phyloP scores from a whole-genome alignment of 257 asterid genomes.

The Paulownia fortunei region DNA sequence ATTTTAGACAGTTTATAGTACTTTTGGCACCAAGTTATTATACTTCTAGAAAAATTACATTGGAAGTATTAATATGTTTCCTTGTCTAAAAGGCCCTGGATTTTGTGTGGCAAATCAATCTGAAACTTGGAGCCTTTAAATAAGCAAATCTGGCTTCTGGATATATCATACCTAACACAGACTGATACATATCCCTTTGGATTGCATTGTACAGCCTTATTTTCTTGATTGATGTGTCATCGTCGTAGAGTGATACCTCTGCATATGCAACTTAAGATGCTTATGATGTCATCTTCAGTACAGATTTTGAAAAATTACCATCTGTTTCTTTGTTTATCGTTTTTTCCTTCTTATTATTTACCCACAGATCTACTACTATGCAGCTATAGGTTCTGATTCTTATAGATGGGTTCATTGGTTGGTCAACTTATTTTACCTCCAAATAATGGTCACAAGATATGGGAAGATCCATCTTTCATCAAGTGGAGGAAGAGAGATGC shows the following conservation, averaged over 20 bases:
- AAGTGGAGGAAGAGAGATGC: slow-evolving; percentile 95
- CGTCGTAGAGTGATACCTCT: background rate
- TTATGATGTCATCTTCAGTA: slow-evolving; percentile 8
- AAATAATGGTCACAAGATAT: slow-evolving; percentile 63
- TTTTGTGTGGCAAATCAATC: background rate
- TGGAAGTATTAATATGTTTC: background rate
- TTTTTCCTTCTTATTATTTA: background rate
- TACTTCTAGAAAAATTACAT: background rate
- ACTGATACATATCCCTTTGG: slow-evolving; percentile 1
- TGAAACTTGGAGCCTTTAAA: background rate
- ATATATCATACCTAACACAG: background rate
- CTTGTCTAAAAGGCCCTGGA: background rate
- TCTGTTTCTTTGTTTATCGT: background rate
- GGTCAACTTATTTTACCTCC: slow-evolving; percentile 71
- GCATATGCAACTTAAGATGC: slow-evolving; percentile 8
- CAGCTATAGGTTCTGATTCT: slow-evolving; percentile 35
- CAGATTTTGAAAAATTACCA: background rate
- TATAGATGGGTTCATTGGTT: slow-evolving; percentile 65
- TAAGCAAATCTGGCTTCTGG: background rate
- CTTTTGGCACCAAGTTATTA: background rate
- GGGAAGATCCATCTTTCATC: slow-evolving; percentile 96
- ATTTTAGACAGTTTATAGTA: background rate
- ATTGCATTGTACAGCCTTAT: slow-evolving; percentile 10
- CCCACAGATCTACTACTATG: slow-evolving; percentile 2
- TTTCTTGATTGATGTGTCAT: slow-evolving; percentile 15